These are phyloP conservation scores for Colletotrichum sp. DNA, from an alignment of 2,329 filamentous ascomycete genomes.

Conservation along the genomic window DNA sequence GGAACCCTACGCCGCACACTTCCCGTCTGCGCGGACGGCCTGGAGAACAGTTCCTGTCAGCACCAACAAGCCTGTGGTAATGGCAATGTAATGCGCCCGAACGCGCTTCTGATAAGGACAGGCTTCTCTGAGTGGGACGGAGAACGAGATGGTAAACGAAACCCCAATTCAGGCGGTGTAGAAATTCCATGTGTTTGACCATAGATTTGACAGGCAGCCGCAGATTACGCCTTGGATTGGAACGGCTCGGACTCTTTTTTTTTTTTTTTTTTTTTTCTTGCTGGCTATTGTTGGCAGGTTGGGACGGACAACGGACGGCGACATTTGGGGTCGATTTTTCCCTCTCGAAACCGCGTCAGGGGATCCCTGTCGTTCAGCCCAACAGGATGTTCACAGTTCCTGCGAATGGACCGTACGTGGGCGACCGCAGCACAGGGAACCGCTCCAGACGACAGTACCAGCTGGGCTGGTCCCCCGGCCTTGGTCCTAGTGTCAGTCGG, in stretches of 20 bases:
- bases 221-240: not conserved
- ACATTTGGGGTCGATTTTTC: slow-evolving; percentile 17
- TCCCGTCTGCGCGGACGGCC: not conserved
- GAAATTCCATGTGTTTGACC: not conserved
- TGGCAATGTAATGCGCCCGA: not conserved
- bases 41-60: slow-evolving; percentile 7
- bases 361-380: slow-evolving; percentile 25
- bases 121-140: slow-evolving; percentile 8
- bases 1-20: not conserved
- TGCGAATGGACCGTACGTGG: slow-evolving; percentile 10
- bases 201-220: not conserved
- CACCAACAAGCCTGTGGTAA: slow-evolving; percentile 10
- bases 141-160: not conserved
- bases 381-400: slow-evolving; percentile 2
- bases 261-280: not conserved
- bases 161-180: slow-evolving; percentile 4
- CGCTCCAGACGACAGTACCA: not conserved
- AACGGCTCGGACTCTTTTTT: slow-evolving; percentile 5
- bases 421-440: not conserved
- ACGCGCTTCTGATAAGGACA: slow-evolving; percentile 16
- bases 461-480: not conserved
- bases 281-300: not conserved
- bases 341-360: not conserved
- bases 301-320: not conserved
- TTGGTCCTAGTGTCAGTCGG: slow-evolving; percentile 5